Conservation (phyloP, 345 rosid species). For the Erodium maritimum region DNA sequence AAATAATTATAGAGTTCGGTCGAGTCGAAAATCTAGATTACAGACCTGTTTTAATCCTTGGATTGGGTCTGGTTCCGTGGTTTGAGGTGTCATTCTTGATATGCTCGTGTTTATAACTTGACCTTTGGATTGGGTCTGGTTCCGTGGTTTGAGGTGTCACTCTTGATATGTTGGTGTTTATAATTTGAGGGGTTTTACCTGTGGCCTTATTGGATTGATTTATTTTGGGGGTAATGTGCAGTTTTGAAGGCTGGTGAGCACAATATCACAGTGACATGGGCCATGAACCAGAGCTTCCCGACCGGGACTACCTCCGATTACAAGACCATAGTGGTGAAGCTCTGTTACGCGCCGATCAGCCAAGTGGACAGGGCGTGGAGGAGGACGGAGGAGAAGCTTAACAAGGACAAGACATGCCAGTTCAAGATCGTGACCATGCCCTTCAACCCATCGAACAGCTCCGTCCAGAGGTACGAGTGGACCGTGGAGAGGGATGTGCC, state of each 20-base stretch:
- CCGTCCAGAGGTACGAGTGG: slow-evolving; percentile 28
- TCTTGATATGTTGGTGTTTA: too few relatives aligned
- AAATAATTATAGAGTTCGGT: neutral
- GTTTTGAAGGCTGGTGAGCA: slow-evolving; percentile 44
- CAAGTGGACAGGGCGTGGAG: slow-evolving; percentile 74
- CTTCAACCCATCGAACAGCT: slow-evolving; percentile 15
- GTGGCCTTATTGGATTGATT: neutral
- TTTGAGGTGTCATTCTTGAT: too few relatives aligned
- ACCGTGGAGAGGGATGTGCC: slow-evolving; percentile 41
- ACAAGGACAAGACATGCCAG: slow-evolving; percentile 61
- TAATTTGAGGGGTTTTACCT: too few relatives aligned
- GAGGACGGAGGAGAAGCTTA: slow-evolving; percentile 34
- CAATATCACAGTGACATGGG: slow-evolving; percentile 46
- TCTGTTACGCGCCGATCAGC: slow-evolving; percentile 67
- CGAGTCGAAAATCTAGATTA: too few relatives aligned
- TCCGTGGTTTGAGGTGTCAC: too few relatives aligned
- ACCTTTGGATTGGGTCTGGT: too few relatives aligned
- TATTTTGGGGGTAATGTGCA: slow-evolving; percentile 5
- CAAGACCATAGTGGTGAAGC: slow-evolving; percentile 35
- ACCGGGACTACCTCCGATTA: slow-evolving; percentile 29
- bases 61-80: too few relatives aligned
- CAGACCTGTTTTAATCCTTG: too few relatives aligned
- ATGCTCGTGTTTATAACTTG: too few relatives aligned
- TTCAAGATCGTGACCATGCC: slow-evolving; percentile 28
- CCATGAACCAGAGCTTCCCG: slow-evolving; percentile 26